Evolutionary conservation across 345 rosid genomes (phyloP).

Genomic region (Eucalyptus curtisii): DNA sequence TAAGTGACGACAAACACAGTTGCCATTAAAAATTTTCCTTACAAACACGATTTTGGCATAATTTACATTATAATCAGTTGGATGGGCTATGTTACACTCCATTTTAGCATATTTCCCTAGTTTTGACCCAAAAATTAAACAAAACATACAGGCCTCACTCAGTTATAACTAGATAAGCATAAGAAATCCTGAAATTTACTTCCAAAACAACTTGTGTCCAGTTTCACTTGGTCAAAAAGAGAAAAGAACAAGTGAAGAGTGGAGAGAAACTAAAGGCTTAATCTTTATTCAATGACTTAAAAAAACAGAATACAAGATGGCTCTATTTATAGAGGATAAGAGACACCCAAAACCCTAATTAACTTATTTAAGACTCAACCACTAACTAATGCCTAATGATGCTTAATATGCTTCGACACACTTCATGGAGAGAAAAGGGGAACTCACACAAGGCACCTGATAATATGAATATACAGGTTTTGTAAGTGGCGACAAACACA

Average conservation of each 20-base stretch:
- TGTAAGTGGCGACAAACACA: neutral
- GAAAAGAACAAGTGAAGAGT: neutral
- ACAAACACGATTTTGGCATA: neutral
- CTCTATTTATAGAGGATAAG: neutral
- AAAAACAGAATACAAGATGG: neutral
- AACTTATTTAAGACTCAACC: neutral
- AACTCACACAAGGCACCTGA: neutral
- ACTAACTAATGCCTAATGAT: neutral
- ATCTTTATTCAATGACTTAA: neutral
- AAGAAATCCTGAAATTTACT: neutral
- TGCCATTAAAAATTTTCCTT: neutral
- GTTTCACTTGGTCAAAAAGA: neutral
- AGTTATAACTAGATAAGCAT: neutral
- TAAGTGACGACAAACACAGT: neutral
- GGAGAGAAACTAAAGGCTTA: neutral
- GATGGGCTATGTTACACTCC: neutral
- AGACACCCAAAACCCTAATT: neutral
- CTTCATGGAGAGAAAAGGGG: neutral
- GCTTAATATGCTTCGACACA: neutral
- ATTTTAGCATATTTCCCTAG: neutral
- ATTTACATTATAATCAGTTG: neutral
- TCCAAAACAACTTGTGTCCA: neutral
- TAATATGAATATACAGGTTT: neutral
- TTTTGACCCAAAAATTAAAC: neutral
- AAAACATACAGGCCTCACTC: neutral